Evolutionary conservation across 2,329 filamentous ascomycete genomes (phyloP).

Genomic region (Fusarium goolgardi): DNA sequence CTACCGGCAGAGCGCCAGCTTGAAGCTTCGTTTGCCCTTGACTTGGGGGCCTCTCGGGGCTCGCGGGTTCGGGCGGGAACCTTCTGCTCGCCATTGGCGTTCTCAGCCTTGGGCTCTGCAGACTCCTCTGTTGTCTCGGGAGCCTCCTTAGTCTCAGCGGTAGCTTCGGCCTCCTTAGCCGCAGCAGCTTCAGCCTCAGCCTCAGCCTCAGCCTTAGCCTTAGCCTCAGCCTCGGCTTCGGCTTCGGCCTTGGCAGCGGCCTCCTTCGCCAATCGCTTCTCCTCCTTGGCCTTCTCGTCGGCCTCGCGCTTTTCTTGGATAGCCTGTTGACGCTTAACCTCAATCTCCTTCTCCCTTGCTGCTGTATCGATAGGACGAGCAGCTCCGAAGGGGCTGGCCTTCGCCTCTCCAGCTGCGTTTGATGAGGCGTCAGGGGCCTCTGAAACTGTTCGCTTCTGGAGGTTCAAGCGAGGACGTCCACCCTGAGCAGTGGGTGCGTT

Average conservation of each 20-base stretch:
- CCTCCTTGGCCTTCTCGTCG: constrained; percentile 86
- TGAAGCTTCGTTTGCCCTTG: constrained; percentile 67
- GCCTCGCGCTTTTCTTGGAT: constrained; percentile 86
- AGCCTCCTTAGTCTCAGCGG: constrained; percentile 46
- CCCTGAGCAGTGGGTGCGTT: constrained; percentile 61
- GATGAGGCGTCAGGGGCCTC: constrained; percentile 69
- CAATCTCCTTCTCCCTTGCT: constrained; percentile 86
- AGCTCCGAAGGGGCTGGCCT: constrained; percentile 92
- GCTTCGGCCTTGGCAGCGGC: constrained; percentile 62
- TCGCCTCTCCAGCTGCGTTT: constrained; percentile 72
- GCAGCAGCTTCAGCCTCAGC: constrained; percentile 49
- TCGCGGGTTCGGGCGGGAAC: constrained; percentile 55
- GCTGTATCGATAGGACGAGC: constrained; percentile 95
- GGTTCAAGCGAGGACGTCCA: constrained; percentile 84
- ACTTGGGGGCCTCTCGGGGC: constrained; percentile 59
- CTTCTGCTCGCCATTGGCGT: constrained; percentile 61
- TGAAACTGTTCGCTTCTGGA: constrained; percentile 90
- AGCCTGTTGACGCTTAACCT: constrained; percentile 82
- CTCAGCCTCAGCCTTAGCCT: constrained; percentile 51
- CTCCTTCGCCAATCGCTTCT: constrained; percentile 71
- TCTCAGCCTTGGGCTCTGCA: constrained; percentile 40
- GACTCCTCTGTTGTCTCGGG: constrained; percentile 47
- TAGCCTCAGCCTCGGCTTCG: constrained; percentile 50
- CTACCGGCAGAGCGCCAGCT: constrained; percentile 69
- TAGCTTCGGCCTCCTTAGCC: constrained; percentile 48